Conservation (phyloP, 106 monocot genomes). For the Dendrobium nobile region DNA sequence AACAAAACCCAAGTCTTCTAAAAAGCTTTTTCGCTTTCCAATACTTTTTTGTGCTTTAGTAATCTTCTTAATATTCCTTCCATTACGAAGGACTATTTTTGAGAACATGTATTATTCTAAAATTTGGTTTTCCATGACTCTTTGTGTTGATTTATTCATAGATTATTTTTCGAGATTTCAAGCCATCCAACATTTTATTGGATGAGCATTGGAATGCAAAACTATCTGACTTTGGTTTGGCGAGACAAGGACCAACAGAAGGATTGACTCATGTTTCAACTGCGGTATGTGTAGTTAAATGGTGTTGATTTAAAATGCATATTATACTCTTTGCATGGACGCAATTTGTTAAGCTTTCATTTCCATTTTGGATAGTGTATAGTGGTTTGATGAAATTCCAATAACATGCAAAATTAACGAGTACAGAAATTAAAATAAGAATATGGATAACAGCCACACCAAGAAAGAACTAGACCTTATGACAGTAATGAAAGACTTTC, state of each 20-base stretch:
- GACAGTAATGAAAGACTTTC: too few relatives aligned
- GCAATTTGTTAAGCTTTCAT: too few relatives aligned
- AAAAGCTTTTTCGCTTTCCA: not conserved
- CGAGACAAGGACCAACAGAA: conserved; percentile 56
- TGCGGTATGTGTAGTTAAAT: conserved; percentile 23
- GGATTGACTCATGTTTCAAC: conserved; percentile 52
- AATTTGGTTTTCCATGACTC: not conserved
- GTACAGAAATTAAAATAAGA: too few relatives aligned
- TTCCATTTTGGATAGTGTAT: too few relatives aligned
- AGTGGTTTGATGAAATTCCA: not conserved
- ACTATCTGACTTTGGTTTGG: conserved; percentile 56
- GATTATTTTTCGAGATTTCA: conserved; percentile 56
- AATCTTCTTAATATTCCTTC: not conserved
- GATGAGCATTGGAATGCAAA: conserved; percentile 62
- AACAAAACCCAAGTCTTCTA: not conserved
- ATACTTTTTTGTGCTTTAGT: not conserved
- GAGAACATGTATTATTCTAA: not conserved
- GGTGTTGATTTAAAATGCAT: too few relatives aligned
- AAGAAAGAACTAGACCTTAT: too few relatives aligned
- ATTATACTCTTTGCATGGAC: too few relatives aligned
- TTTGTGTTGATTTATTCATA: conserved; percentile 5
- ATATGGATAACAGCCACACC: too few relatives aligned
- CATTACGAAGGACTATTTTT: not conserved
- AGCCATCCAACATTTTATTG: conserved; percentile 52
- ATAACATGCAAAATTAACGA: too few relatives aligned